Base-by-base conservation (phyloP, 2,329 filamentous ascomycete genomes). In the Pseudocercospora fijiensis region DNA sequence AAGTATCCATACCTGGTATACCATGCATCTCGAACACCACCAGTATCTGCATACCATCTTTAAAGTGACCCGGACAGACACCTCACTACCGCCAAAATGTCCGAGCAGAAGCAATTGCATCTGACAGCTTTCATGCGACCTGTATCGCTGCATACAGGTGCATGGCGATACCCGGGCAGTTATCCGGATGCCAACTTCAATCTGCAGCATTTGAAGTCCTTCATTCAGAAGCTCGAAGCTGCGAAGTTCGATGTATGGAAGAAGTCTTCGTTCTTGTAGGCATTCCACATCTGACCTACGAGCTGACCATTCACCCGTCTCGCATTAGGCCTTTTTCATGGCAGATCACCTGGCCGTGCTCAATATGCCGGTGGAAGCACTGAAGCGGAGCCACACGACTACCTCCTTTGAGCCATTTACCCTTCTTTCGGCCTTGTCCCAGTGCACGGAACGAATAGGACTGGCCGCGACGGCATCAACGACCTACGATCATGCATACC, bases 181-280 rank as follows among this genome's bases (percentile, higher is more conserved):
- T 83, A 82, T 61, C 77, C 84, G 0, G 84, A 86, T 61, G 84
- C 84, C 59, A 86, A 86, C 74, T 85, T 86, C 79, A 85, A 85
- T 66, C 78, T 85, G 13, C 73, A 55, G 4, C 83, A 86, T 66
- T 74, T 86, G 4, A 81, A 80, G 53, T 77, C 78, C 0, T 86
- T 86, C 67, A 83, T 84, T 52, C 79, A 83, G 68, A 83, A 78
- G 60, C 75, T 83, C 3, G 80, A 83, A 57, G 76, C 75, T 20
- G 80, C 79, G 16, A 82, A 82, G 51, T 82, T 83, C 66, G 80
- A 83, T 66, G 49, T 49, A 49, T 24, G 45, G 3, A 4, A 20
- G 22, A 16, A 3, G 18, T 24, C 45, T 49, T 22, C n/a, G n/a
- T n/a, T n/a, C n/a, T n/a, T n/a, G n/a, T n/a, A n/a, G n/a, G n/a